Conservation (phyloP, 495 filamentous ascomycete genomes). For the Elasticomyces elasticus region DNA sequence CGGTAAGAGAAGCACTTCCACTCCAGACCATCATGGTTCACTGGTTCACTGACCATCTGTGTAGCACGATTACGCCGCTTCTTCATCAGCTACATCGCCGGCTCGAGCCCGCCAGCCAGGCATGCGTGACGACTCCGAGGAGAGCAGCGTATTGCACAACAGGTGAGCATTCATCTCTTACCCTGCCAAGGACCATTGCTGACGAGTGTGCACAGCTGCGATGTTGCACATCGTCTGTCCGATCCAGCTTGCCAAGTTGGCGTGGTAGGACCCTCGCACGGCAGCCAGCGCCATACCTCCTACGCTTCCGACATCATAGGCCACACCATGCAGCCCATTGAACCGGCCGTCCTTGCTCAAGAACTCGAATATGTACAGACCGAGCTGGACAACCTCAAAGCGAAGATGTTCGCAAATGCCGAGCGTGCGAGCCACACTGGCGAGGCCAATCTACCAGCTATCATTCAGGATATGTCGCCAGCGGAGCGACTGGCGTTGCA, state of each 20-base stretch:
- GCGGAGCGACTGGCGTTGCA: neutral
- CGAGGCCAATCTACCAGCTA: no score
- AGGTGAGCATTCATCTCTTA: neutral
- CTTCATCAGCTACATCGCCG: neutral
- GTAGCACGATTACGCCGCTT: neutral
- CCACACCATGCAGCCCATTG: neutral
- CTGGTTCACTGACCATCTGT: neutral
- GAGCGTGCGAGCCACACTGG: no score
- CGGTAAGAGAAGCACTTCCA: neutral
- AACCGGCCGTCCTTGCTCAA: conserved; percentile 7
- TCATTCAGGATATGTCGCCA: neutral
- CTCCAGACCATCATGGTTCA: neutral
- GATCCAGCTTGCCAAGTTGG: neutral
- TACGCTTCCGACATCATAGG: neutral
- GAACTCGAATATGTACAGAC: no score
- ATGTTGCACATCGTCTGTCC: conserved; percentile 7
- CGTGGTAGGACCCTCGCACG: neutral
- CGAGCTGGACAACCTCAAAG: no score
- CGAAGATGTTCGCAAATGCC: no score
- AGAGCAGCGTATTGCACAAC: conserved; percentile 6
- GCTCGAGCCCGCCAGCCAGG: neutral
- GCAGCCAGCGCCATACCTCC: neutral
- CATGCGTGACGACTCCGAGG: conserved; percentile 2
- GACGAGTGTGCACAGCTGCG: neutral
- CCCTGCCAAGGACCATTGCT: neutral